These are phyloP conservation scores for Fraxinus americana DNA, from an alignment of 257 asterid species.

Conservation along the genomic window DNA sequence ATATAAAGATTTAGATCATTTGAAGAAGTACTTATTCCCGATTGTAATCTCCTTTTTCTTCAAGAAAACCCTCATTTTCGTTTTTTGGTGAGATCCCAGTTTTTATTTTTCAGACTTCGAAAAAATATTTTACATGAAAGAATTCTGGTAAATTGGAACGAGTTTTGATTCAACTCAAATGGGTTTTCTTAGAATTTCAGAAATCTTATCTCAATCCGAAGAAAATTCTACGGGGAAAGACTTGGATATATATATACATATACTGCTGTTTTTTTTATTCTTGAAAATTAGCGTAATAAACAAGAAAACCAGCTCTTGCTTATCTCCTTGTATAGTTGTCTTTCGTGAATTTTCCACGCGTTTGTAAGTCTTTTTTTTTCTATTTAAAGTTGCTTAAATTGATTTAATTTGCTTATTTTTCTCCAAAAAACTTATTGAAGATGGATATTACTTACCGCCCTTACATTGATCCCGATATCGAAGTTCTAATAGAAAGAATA, in stretches of 20 bases:
- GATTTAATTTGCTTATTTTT: background rate
- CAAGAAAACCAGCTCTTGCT: constrained; percentile 21
- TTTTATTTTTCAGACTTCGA: constrained; percentile 11
- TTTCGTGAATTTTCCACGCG: background rate
- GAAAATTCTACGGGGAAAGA: background rate
- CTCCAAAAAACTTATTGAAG: constrained; percentile 9
- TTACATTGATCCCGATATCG: constrained; percentile 60
- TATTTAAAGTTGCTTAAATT: constrained; percentile 1
- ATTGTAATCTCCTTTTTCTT: background rate
- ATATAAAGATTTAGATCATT: background rate
- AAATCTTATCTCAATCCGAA: constrained; percentile 25
- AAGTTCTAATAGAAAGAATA: constrained; percentile 63
- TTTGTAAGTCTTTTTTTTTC: background rate
- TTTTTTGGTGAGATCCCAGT: background rate
- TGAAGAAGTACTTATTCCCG: background rate
- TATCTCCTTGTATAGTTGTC: background rate
- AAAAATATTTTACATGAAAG: background rate
- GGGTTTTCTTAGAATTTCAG: constrained; percentile 29
- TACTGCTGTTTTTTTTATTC: constrained; percentile 20
- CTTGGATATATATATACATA: background rate
- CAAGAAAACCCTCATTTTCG: background rate
- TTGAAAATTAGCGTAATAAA: constrained; percentile 6
- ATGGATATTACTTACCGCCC: constrained; percentile 75
- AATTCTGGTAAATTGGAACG: constrained; percentile 19
- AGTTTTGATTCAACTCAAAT: background rate